Evolutionary conservation across 2,329 filamentous ascomycete genomes (phyloP).

Genomic region (Ceratocystis cubensis): DNA sequence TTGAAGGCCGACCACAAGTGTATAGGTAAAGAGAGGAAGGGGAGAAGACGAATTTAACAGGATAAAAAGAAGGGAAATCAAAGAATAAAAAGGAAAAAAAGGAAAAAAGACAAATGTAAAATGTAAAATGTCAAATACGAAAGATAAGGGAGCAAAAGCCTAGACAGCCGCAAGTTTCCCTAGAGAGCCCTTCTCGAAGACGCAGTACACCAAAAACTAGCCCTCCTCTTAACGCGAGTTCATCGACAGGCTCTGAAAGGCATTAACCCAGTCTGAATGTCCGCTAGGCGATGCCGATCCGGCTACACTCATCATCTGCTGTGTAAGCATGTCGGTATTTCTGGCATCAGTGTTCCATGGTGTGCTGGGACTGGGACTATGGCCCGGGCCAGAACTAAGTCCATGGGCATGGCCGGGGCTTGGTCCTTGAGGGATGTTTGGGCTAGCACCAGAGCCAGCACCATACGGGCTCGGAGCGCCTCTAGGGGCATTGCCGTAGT

Average conservation of each 20-base stretch:
- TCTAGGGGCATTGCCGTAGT: slow-evolving; percentile 16
- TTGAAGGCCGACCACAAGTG: background rate
- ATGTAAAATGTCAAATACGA: slow-evolving; percentile 12
- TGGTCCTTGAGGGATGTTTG: background rate
- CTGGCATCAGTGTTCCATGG: slow-evolving; percentile 7
- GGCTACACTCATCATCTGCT: slow-evolving; percentile 11
- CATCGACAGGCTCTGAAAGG: slow-evolving; percentile 61
- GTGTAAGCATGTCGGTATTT: slow-evolving; percentile 12
- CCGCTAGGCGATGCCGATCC: slow-evolving; percentile 24
- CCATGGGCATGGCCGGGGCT: background rate
- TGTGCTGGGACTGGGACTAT: slow-evolving; percentile 6
- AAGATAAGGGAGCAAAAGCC: background rate
- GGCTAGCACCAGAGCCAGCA: background rate
- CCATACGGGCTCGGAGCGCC: slow-evolving; percentile 17
- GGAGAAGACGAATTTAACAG: background rate
- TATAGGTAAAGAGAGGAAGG: background rate
- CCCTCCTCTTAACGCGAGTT: slow-evolving; percentile 41
- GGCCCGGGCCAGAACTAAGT: background rate
- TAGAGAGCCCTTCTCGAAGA: background rate
- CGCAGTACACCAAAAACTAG: background rate
- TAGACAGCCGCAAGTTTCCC: background rate
- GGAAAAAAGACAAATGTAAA: slow-evolving; percentile 10
- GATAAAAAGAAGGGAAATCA: slow-evolving; percentile 8
- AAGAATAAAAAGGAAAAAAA: slow-evolving; percentile 17
- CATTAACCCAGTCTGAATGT: slow-evolving; percentile 47